phyloP scores from a whole-genome alignment of 2,329 filamentous ascomycete species.

The Colletotrichum truncatum region DNA sequence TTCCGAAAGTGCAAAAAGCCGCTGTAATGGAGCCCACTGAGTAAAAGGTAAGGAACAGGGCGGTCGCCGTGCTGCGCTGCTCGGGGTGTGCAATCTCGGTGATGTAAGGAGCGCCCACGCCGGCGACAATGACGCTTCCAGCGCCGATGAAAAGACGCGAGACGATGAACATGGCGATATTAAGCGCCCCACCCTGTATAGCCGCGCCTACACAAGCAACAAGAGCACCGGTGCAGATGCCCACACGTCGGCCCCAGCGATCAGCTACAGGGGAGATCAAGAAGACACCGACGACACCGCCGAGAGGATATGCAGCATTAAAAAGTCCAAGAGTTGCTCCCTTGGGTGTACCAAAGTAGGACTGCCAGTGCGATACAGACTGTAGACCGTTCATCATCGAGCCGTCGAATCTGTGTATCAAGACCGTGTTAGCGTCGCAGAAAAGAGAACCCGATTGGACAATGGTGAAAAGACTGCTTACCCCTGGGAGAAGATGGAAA shows the following conservation, averaged over 20 bases:
- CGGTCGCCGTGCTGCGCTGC: constrained; percentile 35
- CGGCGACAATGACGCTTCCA: constrained; percentile 38
- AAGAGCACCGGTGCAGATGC: constrained; percentile 46
- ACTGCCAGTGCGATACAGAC: constrained; percentile 43
- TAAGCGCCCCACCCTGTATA: constrained; percentile 40
- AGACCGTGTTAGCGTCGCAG: too few species aligned
- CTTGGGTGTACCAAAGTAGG: constrained; percentile 43
- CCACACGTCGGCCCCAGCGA: constrained; percentile 47
- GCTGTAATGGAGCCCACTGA: constrained; percentile 46
- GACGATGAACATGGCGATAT: constrained; percentile 40
- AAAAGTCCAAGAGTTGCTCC: constrained; percentile 46
- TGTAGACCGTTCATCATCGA: constrained; percentile 52
- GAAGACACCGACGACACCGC: constrained; percentile 46
- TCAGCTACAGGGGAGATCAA: constrained; percentile 47
- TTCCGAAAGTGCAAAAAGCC: constrained; percentile 47
- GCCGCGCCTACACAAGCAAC: constrained; percentile 40
- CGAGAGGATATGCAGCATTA: constrained; percentile 47
- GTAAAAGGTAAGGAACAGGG: constrained; percentile 43
- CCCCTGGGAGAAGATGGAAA: too few species aligned
- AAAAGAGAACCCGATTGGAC: too few species aligned
- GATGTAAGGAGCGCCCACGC: constrained; percentile 42
- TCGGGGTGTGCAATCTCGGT: constrained; percentile 37
- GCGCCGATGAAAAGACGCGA: constrained; percentile 43
- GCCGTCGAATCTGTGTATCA: constrained; percentile 30
- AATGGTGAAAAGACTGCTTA: too few species aligned